Evolutionary conservation across 371 early-diverging fungal species (phyloP), one percentile per base, ranked within the genome.

Genomic region (Circinella umbellata): DNA sequence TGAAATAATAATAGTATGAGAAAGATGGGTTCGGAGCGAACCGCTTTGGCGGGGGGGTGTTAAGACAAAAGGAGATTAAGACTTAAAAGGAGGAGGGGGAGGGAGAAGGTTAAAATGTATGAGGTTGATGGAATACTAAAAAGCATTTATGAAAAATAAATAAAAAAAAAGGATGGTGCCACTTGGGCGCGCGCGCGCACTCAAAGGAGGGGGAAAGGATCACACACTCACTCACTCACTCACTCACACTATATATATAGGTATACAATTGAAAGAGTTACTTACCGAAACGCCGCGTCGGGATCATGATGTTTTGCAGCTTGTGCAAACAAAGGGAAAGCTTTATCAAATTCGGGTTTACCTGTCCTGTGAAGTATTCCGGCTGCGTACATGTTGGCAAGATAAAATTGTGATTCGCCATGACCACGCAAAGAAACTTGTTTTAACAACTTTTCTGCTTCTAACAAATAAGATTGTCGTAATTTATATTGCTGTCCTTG

Each of bases 231-330:
- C 27, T 27, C 27, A 27, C 27, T 27, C 27, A 27, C 27, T 27
- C 27, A n/a, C 27, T 27, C 27, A 1, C 27, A 1, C 27, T 27
- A 27, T 27, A 15, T 15, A 63, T 63, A 63, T 54, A 66, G n/a
- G 53, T 62, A 61, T 48, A 69, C 10, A 55, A 73, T 46, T 20
- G 62, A 67, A 57, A 64, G 42, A 59, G 35, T 11, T 9, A 69
- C 57, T 61, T 77, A 81, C 81, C 80, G 78, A 71, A 87, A 90
- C 34, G 89, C 87, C 15, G 88, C 90, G 70, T 88, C 89, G 7
- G 88, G 82, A 72, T 90, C 87, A 54, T 85, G 86, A 64, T 88
- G 88, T 70, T 89, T 90, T 8, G 87, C 84, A 1, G 91, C 87
- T 69, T 86, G 88, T 13, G 86, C 79, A 84, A 85, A 90, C 38